Conservation (phyloP, 305 asterid species). For the Solanum chacoense region DNA sequence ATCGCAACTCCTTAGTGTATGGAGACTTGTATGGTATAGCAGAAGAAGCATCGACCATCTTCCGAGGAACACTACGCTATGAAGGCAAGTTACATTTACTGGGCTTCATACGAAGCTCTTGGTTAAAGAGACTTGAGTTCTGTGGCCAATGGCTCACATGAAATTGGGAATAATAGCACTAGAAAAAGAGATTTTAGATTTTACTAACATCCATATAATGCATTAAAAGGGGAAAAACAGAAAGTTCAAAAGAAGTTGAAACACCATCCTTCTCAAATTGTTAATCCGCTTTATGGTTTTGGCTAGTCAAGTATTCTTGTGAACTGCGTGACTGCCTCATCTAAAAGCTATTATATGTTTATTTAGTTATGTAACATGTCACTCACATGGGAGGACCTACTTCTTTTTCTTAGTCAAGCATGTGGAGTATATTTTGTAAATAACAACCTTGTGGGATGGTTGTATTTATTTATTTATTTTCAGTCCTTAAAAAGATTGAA, state of each 20-base stretch:
- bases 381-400: background rate
- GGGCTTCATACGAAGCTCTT: background rate
- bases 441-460: background rate
- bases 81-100: conserved; percentile 48
- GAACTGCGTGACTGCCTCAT: background rate
- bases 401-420: background rate
- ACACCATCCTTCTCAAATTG: background rate
- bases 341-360: background rate
- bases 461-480: too few species aligned
- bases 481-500: background rate
- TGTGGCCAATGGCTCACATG: background rate
- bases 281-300: background rate
- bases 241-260: background rate
- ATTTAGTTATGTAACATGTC: background rate
- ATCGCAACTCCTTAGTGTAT: conserved; percentile 72
- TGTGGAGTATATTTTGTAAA: background rate
- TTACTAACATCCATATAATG: background rate
- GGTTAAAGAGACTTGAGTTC: background rate
- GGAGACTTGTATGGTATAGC: conserved; percentile 83
- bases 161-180: background rate
- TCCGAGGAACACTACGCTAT: conserved; percentile 89
- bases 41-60: conserved; percentile 76
- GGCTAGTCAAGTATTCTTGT: background rate
- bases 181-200: background rate
- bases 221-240: background rate